Evolutionary conservation across 164 flowering plant genomes (phyloP), one percentile per base, ranked within the genome.

Genomic region (Euptelea pleiosperma): DNA sequence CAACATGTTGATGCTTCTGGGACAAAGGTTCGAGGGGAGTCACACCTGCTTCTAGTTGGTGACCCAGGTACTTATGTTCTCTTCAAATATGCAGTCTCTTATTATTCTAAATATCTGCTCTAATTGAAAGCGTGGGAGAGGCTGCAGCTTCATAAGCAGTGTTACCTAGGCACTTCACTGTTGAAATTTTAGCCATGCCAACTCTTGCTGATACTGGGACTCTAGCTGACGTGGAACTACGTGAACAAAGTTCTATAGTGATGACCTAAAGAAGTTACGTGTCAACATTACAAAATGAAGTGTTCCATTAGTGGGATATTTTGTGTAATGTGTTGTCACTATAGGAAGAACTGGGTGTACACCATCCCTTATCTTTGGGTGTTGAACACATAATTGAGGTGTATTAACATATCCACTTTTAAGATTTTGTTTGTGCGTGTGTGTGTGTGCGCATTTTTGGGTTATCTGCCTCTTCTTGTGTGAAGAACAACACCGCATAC

Each of bases 1-100:
- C 97, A 93, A 69, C 97, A 90, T 70, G 79, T 88, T 77, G 96
- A 86, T 81, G 95, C 81, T 65, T 86, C 96, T 72, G 99, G 99
- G 60, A 88, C 97, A 62, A 93, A 88, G 74, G 74, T 90, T 54
- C 87, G 99, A 56, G 99, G 97, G 54, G 96, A 93, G 71, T 93
- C 97, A 55, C 99, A 93, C 70, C 73, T 93, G 64, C 97, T 93
- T 74, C 75, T 93, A 51, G 92, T 93, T 67, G 99, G 99, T 58
- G 99, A 93, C 64, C 99, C 99, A 65, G 99, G 99, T 86, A 74
- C 41, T 36, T 8, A 33, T 28, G 21, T 46, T 50, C 24, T 25
- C 25, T 19, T 50, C 1, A 22, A 28, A 33, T 16, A 11, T 52
- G 12, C 18, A 26, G 6, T 35, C 34, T 61, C 19, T 25, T 18